phyloP scores from a whole-genome alignment of 164 flowering plant species.

The Echeveria elegans region DNA sequence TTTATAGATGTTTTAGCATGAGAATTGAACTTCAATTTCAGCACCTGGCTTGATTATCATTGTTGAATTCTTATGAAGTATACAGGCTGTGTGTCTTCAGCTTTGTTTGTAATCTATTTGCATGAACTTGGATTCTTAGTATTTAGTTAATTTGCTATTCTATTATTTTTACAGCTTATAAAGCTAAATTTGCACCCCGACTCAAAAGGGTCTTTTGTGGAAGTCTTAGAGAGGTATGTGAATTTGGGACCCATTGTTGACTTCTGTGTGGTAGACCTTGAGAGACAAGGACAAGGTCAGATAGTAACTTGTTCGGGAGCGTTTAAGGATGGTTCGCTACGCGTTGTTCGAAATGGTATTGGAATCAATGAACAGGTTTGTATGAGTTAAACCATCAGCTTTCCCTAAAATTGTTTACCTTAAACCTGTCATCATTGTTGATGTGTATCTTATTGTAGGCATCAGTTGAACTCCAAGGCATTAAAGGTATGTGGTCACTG shows the following conservation, averaged over 20 bases:
- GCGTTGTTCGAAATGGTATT: constrained; percentile 93
- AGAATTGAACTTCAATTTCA: too few species aligned
- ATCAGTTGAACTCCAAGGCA: constrained; percentile 97
- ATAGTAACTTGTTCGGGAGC: constrained; percentile 98
- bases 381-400: constrained; percentile 12
- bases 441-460: constrained; percentile 36
- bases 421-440: constrained; percentile 58
- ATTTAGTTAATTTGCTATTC: too few species aligned
- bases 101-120: too few species aligned
- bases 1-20: too few species aligned
- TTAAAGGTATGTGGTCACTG: constrained; percentile 98
- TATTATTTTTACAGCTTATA: constrained; percentile 73
- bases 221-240: constrained; percentile 82
- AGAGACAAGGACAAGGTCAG: constrained; percentile 99
- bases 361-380: constrained; percentile 97
- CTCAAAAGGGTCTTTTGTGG: constrained; percentile 92
- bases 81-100: too few species aligned
- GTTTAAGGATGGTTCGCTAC: constrained; percentile 96
- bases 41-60: too few species aligned
- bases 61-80: too few species aligned
- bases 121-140: too few species aligned
- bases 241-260: constrained; percentile 96
- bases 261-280: constrained; percentile 96
- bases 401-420: not conserved
- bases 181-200: constrained; percentile 90